Percentiles rank a stretch among this genome's conserved stretches.
These are phyloP conservation scores for Setaria viridis DNA, from an alignment of 202 grass and related monocot species.

Conservation along the genomic window DNA sequence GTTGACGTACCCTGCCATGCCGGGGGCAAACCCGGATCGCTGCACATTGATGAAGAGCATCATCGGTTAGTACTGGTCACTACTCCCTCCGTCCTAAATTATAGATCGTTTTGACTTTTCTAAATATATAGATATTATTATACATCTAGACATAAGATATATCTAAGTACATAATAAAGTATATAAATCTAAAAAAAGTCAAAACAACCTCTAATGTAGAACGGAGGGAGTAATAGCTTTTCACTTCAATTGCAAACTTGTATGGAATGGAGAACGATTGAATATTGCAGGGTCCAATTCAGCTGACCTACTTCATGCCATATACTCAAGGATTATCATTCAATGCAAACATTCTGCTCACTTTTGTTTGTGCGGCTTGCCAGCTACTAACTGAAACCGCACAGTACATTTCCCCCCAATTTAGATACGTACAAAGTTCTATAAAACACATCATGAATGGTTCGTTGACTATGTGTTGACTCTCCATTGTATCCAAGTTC, in stretches of 20 bases:
- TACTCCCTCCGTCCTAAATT: no score
- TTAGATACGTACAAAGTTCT: no score
- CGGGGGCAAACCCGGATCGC: constrained; percentile 79
- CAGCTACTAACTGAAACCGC: not conserved
- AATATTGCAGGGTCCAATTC: not conserved
- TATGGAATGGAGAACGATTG: not conserved
- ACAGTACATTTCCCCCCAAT: no score
- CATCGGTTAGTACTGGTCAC: not conserved
- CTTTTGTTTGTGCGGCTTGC: not conserved
- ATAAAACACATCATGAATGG: not conserved
- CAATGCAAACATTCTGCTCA: not conserved
- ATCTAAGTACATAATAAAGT: no score
- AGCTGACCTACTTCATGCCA: constrained; percentile 22
- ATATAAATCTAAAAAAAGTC: no score
- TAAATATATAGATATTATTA: no score
- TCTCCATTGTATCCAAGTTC: not conserved
- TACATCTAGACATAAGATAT: no score
- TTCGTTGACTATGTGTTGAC: not conserved
- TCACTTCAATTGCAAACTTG: not conserved
- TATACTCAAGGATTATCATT: constrained; percentile 9
- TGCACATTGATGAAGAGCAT: constrained; percentile 37
- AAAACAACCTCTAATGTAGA: no score
- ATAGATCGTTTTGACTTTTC: no score
- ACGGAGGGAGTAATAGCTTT: not conserved
- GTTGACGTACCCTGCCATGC: constrained; percentile 93